These are phyloP conservation scores for Agarophyton chilense DNA, from an alignment of 23 red algal genomes.

Conservation along the genomic window DNA sequence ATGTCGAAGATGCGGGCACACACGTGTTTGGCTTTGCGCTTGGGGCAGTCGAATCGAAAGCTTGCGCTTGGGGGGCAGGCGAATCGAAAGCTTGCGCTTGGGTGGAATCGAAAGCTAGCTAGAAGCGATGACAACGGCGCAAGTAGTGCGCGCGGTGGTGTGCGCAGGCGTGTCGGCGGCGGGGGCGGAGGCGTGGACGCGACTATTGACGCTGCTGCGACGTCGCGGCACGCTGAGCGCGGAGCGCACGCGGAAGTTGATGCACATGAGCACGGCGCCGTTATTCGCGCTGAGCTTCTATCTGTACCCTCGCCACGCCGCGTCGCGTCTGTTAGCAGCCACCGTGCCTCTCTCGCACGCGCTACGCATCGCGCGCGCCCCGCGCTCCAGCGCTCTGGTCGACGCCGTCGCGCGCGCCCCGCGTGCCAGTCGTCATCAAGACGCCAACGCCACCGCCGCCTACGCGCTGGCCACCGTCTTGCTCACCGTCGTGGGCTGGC, in stretches of 20 bases:
- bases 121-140: too few species aligned
- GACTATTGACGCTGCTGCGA: background rate
- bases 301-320: constrained; percentile 22
- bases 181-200: constrained; percentile 41
- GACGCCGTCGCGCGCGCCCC: constrained; percentile 22
- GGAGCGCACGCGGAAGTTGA: constrained; percentile 26
- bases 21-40: background rate
- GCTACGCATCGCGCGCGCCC: constrained; percentile 11
- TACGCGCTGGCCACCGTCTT: constrained; percentile 28
- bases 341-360: constrained; percentile 42
- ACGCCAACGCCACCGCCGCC: constrained; percentile 1
- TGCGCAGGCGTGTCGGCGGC: background rate
- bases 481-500: constrained; percentile 34
- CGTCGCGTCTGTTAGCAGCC: constrained; percentile 28
- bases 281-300: constrained; percentile 33
- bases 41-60: background rate
- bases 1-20: too few species aligned
- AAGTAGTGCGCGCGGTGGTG: constrained; percentile 8
- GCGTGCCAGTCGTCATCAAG: background rate
- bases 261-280: constrained; percentile 59
- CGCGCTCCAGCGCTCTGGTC: constrained; percentile 4
- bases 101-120: too few species aligned
- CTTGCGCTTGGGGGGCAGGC: background rate
- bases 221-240: background rate
- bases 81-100: too few species aligned